Evolutionary conservation across 805 yeast genomes (phyloP).

Genomic region (Yamadazyma olivae): DNA sequence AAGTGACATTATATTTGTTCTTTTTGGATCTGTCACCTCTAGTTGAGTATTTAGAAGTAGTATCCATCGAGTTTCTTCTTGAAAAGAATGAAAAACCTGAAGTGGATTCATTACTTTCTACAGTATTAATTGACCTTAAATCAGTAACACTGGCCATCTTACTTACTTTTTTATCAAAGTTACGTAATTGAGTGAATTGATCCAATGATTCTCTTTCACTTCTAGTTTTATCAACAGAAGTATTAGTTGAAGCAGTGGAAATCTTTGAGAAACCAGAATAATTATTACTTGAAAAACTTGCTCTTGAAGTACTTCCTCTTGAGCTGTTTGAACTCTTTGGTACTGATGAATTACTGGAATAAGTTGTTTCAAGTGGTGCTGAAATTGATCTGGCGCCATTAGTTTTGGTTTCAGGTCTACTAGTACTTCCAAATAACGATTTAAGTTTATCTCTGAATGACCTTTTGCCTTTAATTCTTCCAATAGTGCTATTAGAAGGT

Average conservation of each 20-base stretch:
- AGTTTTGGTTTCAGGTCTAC: neutral
- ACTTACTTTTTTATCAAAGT: slow-evolving; percentile 1
- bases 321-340: neutral
- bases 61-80: slow-evolving; percentile 10
- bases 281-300: slow-evolving; percentile 2
- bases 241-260: slow-evolving; percentile 7
- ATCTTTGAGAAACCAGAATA: slow-evolving; percentile 3
- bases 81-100: slow-evolving; percentile 17
- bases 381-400: slow-evolving; percentile 9
- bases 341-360: slow-evolving; percentile 7
- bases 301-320: neutral
- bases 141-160: slow-evolving; percentile 12
- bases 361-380: slow-evolving; percentile 13
- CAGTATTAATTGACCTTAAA: slow-evolving; percentile 11
- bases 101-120: slow-evolving; percentile 13
- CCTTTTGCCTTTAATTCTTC: slow-evolving; percentile 8
- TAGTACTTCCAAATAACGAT: slow-evolving; percentile 9
- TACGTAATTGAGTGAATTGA: slow-evolving; percentile 3
- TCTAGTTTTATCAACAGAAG: slow-evolving; percentile 15
- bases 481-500: slow-evolving; percentile 8
- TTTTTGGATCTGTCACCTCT: slow-evolving; percentile 12
- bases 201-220: slow-evolving; percentile 11
- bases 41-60: slow-evolving; percentile 6
- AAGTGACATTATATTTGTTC: slow-evolving; percentile 13
- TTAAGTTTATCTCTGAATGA: slow-evolving; percentile 14